phyloP scores from a whole-genome alignment of 208 protist genomes.

The Leptomonas seymouri region DNA sequence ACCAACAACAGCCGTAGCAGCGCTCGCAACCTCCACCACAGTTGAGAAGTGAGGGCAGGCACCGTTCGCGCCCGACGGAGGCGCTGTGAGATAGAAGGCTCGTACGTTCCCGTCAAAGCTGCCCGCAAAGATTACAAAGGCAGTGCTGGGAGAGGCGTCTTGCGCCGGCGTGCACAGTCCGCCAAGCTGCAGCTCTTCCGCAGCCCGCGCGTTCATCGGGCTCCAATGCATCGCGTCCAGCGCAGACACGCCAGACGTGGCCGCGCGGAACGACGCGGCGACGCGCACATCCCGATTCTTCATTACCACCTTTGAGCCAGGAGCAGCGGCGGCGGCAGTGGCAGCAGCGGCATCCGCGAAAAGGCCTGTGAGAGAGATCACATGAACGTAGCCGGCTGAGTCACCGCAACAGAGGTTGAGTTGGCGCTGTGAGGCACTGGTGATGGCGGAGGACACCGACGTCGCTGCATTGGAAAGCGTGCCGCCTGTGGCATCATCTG shows the following conservation, averaged over 20 bases:
- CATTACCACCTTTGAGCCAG: background rate
- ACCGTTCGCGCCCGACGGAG: background rate
- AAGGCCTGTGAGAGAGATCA: slow-evolving; percentile 11
- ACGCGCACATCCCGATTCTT: slow-evolving; percentile 16
- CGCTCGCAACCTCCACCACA: too few relatives aligned
- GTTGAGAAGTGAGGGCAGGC: background rate
- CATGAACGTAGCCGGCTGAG: slow-evolving; percentile 31
- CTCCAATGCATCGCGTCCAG: slow-evolving; percentile 6
- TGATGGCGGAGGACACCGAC: background rate
- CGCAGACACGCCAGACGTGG: slow-evolving; percentile 23
- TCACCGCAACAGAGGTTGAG: slow-evolving; percentile 28
- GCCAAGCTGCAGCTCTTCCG: background rate
- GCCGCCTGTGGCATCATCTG: background rate
- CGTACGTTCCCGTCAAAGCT: slow-evolving; percentile 69
- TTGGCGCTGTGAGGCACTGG: background rate
- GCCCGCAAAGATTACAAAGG: slow-evolving; percentile 44
- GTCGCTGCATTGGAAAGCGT: background rate
- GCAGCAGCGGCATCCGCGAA: slow-evolving; percentile 14
- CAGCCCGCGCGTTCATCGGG: background rate
- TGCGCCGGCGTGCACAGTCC: background rate
- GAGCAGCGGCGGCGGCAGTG: background rate
- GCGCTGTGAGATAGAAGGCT: slow-evolving; percentile 43
- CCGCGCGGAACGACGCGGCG: slow-evolving; percentile 26
- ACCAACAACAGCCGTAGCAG: too few relatives aligned
- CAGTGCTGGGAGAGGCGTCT: background rate